phyloP scores from a whole-genome alignment of 805 yeast species.

The Schwanniomyces polymorphus region DNA sequence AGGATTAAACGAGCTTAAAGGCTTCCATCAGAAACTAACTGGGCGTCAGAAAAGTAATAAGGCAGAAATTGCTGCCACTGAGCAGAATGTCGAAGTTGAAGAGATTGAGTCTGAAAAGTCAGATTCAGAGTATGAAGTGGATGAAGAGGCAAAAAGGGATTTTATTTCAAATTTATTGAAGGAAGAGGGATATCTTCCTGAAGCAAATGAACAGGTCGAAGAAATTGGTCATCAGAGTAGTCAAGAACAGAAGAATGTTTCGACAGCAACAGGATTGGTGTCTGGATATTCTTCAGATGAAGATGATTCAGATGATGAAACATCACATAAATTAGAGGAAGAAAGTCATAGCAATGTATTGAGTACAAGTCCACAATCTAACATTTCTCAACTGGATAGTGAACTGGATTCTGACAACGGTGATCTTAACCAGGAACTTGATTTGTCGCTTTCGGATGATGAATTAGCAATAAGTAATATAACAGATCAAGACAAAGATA shows the following conservation, averaged over 20 bases:
- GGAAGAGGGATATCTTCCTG: constrained; percentile 17
- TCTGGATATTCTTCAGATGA: constrained; percentile 27
- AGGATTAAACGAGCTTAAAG: constrained; percentile 14
- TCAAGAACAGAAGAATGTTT: constrained; percentile 2
- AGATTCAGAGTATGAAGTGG: constrained; percentile 7
- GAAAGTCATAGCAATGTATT: neutral
- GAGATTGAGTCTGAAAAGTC: constrained; percentile 5
- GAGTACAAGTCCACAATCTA: neutral
- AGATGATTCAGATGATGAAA: constrained; percentile 13
- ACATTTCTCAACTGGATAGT: neutral
- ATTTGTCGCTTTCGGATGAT: constrained; percentile 5
- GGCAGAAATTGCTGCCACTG: constrained; percentile 3
- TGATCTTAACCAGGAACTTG: constrained; percentile 6
- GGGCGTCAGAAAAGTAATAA: constrained; percentile 6
- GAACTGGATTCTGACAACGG: constrained; percentile 1
- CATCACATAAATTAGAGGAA: constrained; percentile 1
- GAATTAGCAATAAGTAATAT: neutral
- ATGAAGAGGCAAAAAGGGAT: constrained; percentile 10
- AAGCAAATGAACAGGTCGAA: constrained; percentile 3
- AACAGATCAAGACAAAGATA: constrained; percentile 2
- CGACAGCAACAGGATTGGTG: constrained; percentile 8
- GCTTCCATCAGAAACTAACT: neutral
- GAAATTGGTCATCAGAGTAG: neutral
- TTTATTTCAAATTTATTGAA: constrained; percentile 14
- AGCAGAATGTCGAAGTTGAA: neutral